Percentiles rank a stretch among this genome's conserved stretches.
Conservation (phyloP, 116 monocot genomes). For the Posidonia oceanica region DNA sequence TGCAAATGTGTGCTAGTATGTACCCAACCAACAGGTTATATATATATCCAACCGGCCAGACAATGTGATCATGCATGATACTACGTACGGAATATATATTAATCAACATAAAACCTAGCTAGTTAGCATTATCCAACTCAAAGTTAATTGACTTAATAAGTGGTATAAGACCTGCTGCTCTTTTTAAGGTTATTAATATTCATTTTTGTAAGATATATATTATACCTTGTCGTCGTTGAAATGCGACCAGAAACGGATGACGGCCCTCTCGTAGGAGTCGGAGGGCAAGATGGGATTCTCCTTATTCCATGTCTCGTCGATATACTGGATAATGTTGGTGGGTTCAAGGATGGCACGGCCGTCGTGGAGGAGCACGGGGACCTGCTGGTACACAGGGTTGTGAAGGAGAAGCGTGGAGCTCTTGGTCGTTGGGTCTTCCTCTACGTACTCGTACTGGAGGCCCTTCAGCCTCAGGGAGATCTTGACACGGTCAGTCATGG, state of each 20-base stretch:
- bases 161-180: no score
- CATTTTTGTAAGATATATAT: background rate
- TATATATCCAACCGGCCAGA: no score
- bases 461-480: constrained; percentile 37
- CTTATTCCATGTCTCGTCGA: constrained; percentile 39
- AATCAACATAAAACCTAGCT: no score
- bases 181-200: no score
- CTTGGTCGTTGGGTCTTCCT: constrained; percentile 20
- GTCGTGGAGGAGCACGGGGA: constrained; percentile 24
- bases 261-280: constrained; percentile 19
- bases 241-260: constrained; percentile 25
- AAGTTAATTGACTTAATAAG: no score
- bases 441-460: constrained; percentile 22
- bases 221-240: constrained; percentile 21
- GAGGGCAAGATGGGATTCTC: constrained; percentile 15
- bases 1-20: no score
- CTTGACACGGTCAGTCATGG: constrained; percentile 19
- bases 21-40: no score
- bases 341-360: constrained; percentile 31
- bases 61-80: no score
- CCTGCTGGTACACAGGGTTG: constrained; percentile 24
- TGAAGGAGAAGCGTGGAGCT: constrained; percentile 19
- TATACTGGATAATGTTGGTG: constrained; percentile 37
- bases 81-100: no score
- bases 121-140: no score